Percentiles rank a stretch among this genome's conserved stretches.
phyloP scores from a whole-genome alignment of 1,284 basidiomycete species.

The Erythrobasidium hasegawianum region DNA sequence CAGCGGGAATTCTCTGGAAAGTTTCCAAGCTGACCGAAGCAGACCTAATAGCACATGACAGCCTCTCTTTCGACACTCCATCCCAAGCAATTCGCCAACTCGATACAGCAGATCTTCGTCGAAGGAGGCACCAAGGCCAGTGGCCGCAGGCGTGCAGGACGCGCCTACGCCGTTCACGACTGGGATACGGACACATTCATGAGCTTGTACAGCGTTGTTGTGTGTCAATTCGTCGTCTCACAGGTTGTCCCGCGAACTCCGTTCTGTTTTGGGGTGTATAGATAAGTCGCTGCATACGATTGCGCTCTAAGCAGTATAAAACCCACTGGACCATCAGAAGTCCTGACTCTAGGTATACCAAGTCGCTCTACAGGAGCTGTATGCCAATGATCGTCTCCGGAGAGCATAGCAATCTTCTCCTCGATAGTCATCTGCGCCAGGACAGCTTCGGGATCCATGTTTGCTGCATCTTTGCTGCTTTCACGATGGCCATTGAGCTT shows the following conservation, averaged over 20 bases:
- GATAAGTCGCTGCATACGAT: too few species aligned
- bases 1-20: too few species aligned
- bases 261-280: too few species aligned
- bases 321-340: conserved; percentile 15
- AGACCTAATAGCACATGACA: background rate
- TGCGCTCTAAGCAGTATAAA: background rate
- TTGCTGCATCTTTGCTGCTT: too few species aligned
- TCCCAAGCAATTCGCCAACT: conserved; percentile 3
- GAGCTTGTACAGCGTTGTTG: background rate
- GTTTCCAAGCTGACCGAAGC: too few species aligned
- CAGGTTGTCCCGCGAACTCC: conserved; percentile 33
- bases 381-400: conserved; percentile 26
- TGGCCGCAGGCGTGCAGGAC: conserved; percentile 42
- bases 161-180: conserved; percentile 36
- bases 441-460: conserved; percentile 14
- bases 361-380: conserved; percentile 2
- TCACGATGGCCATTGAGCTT: too few species aligned
- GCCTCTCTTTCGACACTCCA: conserved; percentile 9
- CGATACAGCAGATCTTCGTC: conserved; percentile 32
- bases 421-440: conserved; percentile 30
- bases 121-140: conserved; percentile 43
- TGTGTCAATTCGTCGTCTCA: conserved; percentile 11
- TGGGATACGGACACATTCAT: background rate
- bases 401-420: conserved; percentile 31
- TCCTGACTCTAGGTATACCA: conserved; percentile 18